Evolutionary conservation across 129 eudicot genomes (phyloP).

Genomic region (Dittrichia graveolens): DNA sequence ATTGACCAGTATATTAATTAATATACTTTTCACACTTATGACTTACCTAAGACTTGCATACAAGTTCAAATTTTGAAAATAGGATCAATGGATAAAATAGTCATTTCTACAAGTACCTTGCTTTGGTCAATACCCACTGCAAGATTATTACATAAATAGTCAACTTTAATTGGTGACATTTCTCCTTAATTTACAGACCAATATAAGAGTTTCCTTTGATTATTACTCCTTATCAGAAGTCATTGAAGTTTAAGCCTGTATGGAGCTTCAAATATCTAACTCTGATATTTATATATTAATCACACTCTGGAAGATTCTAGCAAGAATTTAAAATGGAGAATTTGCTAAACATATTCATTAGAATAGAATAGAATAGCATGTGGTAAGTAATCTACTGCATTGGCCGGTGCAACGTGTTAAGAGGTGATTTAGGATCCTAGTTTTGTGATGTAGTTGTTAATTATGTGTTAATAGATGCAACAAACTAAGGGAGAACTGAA

Average conservation of each 20-base stretch:
- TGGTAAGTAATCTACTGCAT: constrained; percentile 31
- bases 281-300: no score
- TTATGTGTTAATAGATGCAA: constrained; percentile 2
- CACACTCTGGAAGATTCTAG: constrained; percentile 17
- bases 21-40: constrained; percentile 14
- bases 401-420: constrained; percentile 37
- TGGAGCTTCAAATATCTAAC: no score
- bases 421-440: constrained; percentile 13
- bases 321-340: constrained; percentile 4
- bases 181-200: no score
- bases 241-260: not conserved
- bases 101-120: constrained; percentile 1
- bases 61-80: constrained; percentile 9
- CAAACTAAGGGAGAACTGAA: not conserved
- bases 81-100: not conserved
- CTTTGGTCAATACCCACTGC: no score
- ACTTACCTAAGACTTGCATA: constrained; percentile 22
- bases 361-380: constrained; percentile 24
- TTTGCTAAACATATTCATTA: not conserved
- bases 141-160: not conserved
- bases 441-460: constrained; percentile 16
- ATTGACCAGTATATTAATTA: constrained; percentile 21
- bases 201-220: no score
- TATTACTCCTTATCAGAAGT: not conserved
- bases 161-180: not conserved